phyloP scores from a whole-genome alignment of 148 eudicot genomes.

The Hydrangea macrophylla region DNA sequence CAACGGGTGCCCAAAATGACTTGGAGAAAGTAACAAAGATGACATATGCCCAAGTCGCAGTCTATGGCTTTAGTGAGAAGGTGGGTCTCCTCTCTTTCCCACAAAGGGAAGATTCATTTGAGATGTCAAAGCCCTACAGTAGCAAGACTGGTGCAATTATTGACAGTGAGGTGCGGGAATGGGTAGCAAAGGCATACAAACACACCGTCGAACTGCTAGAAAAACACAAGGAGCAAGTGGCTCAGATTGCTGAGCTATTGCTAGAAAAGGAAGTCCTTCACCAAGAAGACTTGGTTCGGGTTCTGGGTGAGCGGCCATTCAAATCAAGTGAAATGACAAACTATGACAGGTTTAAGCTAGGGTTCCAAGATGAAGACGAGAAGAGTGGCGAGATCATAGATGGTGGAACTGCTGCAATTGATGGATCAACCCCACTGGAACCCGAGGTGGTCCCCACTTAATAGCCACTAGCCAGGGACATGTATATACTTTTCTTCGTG shows the following conservation, averaged over 20 bases:
- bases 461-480: too few relatives aligned
- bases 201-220: constrained; percentile 49
- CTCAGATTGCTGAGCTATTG: constrained; percentile 67
- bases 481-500: too few relatives aligned
- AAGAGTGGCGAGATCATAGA: constrained; percentile 17
- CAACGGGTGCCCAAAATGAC: constrained; percentile 81
- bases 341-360: constrained; percentile 57
- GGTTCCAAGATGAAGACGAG: constrained; percentile 39
- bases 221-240: constrained; percentile 63
- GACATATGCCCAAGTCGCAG: constrained; percentile 80
- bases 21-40: constrained; percentile 75
- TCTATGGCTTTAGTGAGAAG: constrained; percentile 75
- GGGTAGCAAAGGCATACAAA: constrained; percentile 71
- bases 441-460: constrained; percentile 58
- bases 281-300: constrained; percentile 62
- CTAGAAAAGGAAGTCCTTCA: too few relatives aligned
- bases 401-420: constrained; percentile 34
- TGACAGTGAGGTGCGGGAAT: constrained; percentile 69
- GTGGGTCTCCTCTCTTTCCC: constrained; percentile 86
- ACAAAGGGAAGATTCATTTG: constrained; percentile 54
- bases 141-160: too few relatives aligned
- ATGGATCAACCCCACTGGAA: constrained; percentile 43
- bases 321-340: too few relatives aligned
- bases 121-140: constrained; percentile 68
- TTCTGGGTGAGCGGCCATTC: constrained; percentile 73